Conservation (phyloP, 345 rosid species). For the Corchorus olitorius region DNA sequence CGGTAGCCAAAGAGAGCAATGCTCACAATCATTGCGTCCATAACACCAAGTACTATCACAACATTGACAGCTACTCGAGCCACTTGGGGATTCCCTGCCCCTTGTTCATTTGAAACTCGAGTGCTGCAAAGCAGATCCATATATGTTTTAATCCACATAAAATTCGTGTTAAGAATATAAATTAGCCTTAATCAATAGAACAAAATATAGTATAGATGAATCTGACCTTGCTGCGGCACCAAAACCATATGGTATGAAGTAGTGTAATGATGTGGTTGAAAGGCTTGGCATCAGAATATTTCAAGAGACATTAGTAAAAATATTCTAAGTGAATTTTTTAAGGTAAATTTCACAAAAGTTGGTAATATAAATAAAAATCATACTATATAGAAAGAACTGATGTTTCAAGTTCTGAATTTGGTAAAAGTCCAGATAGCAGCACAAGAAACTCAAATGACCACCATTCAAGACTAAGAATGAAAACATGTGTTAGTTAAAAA, state of each 20-base stretch:
- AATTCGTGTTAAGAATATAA: background rate
- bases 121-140: slow-evolving; percentile 27
- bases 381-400: slow-evolving; percentile 62
- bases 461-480: slow-evolving; percentile 49
- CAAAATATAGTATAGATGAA: too few species aligned
- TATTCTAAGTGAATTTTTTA: background rate
- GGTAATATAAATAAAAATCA: background rate
- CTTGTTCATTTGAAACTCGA: slow-evolving; percentile 57
- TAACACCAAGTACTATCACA: slow-evolving; percentile 17
- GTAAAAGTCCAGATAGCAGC: slow-evolving; percentile 51
- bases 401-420: slow-evolving; percentile 56
- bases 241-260: slow-evolving; percentile 41
- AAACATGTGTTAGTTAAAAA: background rate
- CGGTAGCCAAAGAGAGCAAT: slow-evolving; percentile 33
- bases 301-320: background rate
- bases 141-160: background rate
- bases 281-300: slow-evolving; percentile 37
- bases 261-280: slow-evolving; percentile 42
- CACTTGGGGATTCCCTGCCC: slow-evolving; percentile 42
- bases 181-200: background rate
- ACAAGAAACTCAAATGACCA: slow-evolving; percentile 56
- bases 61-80: slow-evolving; percentile 37
- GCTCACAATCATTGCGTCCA: slow-evolving; percentile 33
- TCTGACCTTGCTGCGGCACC: slow-evolving; percentile 61
- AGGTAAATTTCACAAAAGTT: background rate